A percentile compares a stretch with the other conserved stretches of the same genome.
Evolutionary conservation across 257 asterid species (phyloP).

Genomic region (Fraxinus excelsior): DNA sequence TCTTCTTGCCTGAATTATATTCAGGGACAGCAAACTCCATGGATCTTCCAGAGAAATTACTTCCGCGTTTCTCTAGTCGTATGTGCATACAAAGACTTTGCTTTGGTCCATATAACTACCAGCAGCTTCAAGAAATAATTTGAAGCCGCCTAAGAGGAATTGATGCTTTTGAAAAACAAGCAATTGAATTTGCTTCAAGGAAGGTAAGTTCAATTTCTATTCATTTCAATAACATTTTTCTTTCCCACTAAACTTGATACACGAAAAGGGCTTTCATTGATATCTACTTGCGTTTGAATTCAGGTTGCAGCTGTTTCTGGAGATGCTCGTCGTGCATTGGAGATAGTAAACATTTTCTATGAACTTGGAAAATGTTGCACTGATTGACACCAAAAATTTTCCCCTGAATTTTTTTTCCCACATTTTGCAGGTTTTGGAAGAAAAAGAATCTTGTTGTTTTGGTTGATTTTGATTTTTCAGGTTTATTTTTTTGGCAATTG

Average conservation of each 20-base stretch:
- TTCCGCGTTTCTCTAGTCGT: constrained; percentile 97
- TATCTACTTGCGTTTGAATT: constrained; percentile 26
- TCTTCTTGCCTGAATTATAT: constrained; percentile 19
- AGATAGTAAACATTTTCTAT: constrained; percentile 60
- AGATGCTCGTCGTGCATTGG: constrained; percentile 96
- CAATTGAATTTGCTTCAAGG: constrained; percentile 94
- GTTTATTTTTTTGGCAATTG: no score
- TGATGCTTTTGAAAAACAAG: constrained; percentile 79
- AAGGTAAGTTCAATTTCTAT: constrained; percentile 51
- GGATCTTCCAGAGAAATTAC: constrained; percentile 99
- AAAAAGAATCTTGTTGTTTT: no score
- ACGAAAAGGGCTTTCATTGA: constrained; percentile 10
- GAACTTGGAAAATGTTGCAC: no score
- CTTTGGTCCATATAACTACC: constrained; percentile 89
- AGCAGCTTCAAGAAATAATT: constrained; percentile 92
- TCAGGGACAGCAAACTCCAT: constrained; percentile 98
- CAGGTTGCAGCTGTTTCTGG: constrained; percentile 99
- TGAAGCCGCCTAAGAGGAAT: constrained; percentile 83
- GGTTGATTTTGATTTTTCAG: no score
- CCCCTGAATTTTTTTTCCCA: no score
- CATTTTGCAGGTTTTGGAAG: no score
- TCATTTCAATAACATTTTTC: constrained; percentile 8
- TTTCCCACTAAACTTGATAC: constrained; percentile 18
- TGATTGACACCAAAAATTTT: no score
- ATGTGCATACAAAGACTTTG: constrained; percentile 99